phyloP scores from a whole-genome alignment of 352 stramenopile genomes.

The Nothophytophthora sp. region DNA sequence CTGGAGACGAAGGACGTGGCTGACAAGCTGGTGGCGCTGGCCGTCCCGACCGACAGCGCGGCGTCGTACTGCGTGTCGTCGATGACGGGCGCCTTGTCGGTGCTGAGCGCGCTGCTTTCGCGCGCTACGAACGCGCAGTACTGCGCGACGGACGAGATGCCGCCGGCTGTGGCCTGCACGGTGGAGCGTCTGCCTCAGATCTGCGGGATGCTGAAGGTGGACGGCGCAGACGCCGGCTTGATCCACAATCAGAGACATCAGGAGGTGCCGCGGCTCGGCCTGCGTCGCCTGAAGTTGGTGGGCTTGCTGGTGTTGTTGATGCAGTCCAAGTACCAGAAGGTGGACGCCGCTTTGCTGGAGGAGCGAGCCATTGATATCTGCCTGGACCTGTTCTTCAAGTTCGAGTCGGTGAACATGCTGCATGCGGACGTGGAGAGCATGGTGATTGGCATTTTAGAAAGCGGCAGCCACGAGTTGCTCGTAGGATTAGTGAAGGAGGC shows the following conservation, averaged over 20 bases:
- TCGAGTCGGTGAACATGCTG: constrained; percentile 88
- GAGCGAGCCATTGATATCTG: constrained; percentile 75
- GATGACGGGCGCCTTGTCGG: constrained; percentile 79
- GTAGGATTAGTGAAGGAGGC: constrained; percentile 78
- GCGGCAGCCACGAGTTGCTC: constrained; percentile 71
- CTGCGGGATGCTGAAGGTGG: constrained; percentile 57
- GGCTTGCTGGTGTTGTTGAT: constrained; percentile 77
- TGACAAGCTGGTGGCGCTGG: constrained; percentile 64
- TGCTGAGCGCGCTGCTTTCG: constrained; percentile 76
- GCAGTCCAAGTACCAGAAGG: constrained; percentile 84
- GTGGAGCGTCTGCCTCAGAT: constrained; percentile 68
- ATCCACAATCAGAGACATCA: constrained; percentile 79
- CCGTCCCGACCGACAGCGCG: constrained; percentile 38
- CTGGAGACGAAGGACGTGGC: constrained; percentile 76
- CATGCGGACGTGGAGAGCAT: constrained; percentile 87
- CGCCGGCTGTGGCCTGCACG: constrained; percentile 50
- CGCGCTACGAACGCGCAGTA: constrained; percentile 82
- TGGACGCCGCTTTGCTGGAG: constrained; percentile 67
- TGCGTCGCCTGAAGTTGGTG: constrained; percentile 83
- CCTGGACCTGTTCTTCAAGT: constrained; percentile 88
- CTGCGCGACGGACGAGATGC: constrained; percentile 60
- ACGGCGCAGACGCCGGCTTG: constrained; percentile 63
- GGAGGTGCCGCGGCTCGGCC: constrained; percentile 66
- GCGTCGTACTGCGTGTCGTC: constrained; percentile 51
- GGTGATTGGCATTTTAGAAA: constrained; percentile 83